Evolutionary conservation across 306 rosid species (phyloP).

Genomic region (Trifolium dubium): DNA sequence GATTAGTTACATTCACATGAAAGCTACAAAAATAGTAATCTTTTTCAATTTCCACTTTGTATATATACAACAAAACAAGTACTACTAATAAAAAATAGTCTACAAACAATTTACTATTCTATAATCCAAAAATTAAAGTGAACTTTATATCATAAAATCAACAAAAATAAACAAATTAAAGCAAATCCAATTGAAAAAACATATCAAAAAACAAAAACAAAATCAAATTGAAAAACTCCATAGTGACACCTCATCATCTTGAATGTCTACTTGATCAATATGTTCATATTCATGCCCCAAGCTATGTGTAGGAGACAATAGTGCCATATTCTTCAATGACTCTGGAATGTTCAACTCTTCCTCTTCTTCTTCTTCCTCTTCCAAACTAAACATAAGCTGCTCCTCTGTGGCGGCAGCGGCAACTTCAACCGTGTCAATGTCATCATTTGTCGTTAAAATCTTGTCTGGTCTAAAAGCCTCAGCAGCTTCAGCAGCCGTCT

Average conservation of each 20-base stretch:
- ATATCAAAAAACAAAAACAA: background rate
- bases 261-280: conserved; percentile 55
- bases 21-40: background rate
- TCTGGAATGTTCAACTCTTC: conserved; percentile 59
- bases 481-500: conserved; percentile 55
- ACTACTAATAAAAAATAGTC: background rate
- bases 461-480: conserved; percentile 60
- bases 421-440: background rate
- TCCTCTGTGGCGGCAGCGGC: background rate
- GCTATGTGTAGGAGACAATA: conserved; percentile 62
- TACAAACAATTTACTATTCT: background rate
- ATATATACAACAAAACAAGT: background rate
- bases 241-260: conserved; percentile 60
- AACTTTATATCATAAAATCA: background rate
- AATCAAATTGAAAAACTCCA: conserved; percentile 64
- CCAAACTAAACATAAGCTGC: conserved; percentile 42
- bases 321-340: conserved; percentile 63
- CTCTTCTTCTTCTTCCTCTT: conserved; percentile 49
- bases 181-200: conserved; percentile 2
- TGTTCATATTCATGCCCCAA: conserved; percentile 30
- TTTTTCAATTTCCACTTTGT: conserved; percentile 6
- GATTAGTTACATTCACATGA: background rate
- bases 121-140: background rate
- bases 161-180: background rate
- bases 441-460: background rate